These are phyloP conservation scores for Russula abietina DNA, from an alignment of 768 basidiomycete genomes.

Conservation along the genomic window DNA sequence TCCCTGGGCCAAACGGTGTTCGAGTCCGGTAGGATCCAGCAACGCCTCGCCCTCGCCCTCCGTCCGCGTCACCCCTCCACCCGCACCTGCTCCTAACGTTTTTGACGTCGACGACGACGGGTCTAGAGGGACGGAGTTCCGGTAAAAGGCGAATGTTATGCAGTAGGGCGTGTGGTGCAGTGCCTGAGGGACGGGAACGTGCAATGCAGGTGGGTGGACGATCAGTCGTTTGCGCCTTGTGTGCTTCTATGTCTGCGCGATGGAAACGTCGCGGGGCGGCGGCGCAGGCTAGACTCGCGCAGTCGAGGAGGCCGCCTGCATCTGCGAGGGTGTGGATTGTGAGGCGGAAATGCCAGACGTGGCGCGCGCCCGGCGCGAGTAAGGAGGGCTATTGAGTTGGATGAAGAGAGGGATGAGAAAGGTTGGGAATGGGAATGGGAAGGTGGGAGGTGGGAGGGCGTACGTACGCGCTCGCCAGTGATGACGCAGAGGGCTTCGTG, in stretches of 20 bases:
- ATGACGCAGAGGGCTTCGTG: conserved; percentile 91
- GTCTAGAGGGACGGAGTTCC: no score
- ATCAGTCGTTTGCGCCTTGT: conserved; percentile 82
- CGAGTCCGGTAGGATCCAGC: conserved; percentile 80
- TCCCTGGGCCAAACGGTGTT: conserved; percentile 65
- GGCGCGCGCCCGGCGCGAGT: not conserved
- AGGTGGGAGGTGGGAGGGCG: no score
- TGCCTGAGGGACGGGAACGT: conserved; percentile 69
- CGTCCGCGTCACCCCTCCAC: not conserved
- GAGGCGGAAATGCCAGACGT: conserved; percentile 93
- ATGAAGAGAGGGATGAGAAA: not conserved
- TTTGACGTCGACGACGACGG: not conserved
- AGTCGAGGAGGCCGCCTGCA: conserved; percentile 90
- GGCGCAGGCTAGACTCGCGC: conserved; percentile 89
- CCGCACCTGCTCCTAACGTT: no score
- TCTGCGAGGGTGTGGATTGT: conserved; percentile 89
- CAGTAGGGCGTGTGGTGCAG: conserved; percentile 85
- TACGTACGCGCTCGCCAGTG: conserved; percentile 85
- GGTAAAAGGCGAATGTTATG: conserved; percentile 89
- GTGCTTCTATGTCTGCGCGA: conserved; percentile 86
- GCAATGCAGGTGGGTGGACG: conserved; percentile 79
- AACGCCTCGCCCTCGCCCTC: conserved; percentile 34
- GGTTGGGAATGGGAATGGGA: not conserved
- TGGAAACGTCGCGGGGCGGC: conserved; percentile 88
- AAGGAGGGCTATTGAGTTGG: no score